phyloP scores from a whole-genome alignment of 768 basidiomycete genomes.

The Suillus variegatus region DNA sequence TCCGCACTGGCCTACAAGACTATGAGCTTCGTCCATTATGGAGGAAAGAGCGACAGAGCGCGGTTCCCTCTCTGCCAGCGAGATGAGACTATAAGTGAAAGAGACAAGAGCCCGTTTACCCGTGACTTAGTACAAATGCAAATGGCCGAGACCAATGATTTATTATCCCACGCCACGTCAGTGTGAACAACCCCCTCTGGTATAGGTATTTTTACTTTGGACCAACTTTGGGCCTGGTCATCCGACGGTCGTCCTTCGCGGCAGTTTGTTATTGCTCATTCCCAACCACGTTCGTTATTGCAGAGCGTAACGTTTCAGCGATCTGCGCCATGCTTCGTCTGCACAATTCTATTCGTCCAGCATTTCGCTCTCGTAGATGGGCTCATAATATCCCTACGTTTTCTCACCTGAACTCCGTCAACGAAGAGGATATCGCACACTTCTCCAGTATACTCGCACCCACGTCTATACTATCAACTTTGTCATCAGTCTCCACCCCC shows the following conservation, averaged over 20 bases:
- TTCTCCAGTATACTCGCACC: conserved; percentile 66
- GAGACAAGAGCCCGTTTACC: conserved; percentile 10
- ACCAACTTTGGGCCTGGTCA: neutral
- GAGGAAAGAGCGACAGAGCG: neutral
- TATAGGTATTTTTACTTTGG: conserved; percentile 3
- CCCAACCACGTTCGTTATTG: neutral
- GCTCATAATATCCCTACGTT: conserved; percentile 24
- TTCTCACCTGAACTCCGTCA: conserved; percentile 48
- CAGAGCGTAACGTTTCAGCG: neutral
- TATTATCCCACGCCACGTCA: conserved; percentile 11
- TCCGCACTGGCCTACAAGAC: conserved; percentile 33
- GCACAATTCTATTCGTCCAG: conserved; percentile 7
- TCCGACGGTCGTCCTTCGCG: conserved; percentile 1
- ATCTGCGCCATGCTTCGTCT: conserved; percentile 13
- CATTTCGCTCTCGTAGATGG: conserved; percentile 14
- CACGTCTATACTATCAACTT: conserved; percentile 67
- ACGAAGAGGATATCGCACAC: conserved; percentile 60
- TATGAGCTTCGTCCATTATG: conserved; percentile 21
- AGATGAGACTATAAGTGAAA: conserved; percentile 10
- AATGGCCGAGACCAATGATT: neutral
- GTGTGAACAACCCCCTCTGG: neutral
- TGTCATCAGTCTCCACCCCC: conserved; percentile 48
- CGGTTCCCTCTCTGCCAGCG: neutral
- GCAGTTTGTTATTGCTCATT: neutral
- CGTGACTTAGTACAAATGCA: conserved; percentile 12